These are phyloP conservation scores for Phialophora verrucosa DNA, from an alignment of 2,329 filamentous ascomycete genomes.

Conservation along the genomic window DNA sequence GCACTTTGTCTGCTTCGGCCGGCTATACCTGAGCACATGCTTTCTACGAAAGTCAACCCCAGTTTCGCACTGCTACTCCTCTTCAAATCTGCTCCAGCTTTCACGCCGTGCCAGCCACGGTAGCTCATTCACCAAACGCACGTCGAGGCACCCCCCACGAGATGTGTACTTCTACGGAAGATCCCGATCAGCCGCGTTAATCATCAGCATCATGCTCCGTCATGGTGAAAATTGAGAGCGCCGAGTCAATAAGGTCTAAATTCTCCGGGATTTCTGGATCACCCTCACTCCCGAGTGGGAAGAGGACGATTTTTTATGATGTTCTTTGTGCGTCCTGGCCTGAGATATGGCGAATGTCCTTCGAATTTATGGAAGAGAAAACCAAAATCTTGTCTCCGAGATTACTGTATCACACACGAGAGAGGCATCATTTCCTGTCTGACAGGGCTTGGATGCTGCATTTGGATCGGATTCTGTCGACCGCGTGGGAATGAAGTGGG, in stretches of 20 bases:
- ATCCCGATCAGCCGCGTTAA: conserved; percentile 70
- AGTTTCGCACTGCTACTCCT: conserved; percentile 47
- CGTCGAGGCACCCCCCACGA: conserved; percentile 59
- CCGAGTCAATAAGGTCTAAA: conserved; percentile 51
- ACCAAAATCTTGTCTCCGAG: conserved; percentile 94
- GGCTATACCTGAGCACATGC: conserved; percentile 22
- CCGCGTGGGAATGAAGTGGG: conserved; percentile 23
- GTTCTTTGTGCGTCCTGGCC: conserved; percentile 86
- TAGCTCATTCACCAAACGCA: conserved; percentile 54
- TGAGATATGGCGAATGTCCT: conserved; percentile 45
- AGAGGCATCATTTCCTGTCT: conserved; percentile 59
- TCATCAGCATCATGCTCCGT: conserved; percentile 62
- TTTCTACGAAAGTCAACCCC: conserved; percentile 14
- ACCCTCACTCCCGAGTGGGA: conserved; percentile 48
- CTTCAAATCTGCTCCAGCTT: conserved; percentile 45
- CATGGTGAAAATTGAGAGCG: conserved; percentile 60
- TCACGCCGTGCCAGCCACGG: conserved; percentile 40
- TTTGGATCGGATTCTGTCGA: conserved; percentile 37
- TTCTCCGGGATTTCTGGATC: conserved; percentile 39
- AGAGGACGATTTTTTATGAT: conserved; percentile 87
- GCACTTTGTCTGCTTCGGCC: conserved; percentile 38
- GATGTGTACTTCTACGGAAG: conserved; percentile 55
- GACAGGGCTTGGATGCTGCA: conserved; percentile 42
- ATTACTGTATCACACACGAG: conserved; percentile 80
- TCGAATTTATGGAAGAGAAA: conserved; percentile 67